phyloP scores from a whole-genome alignment of 345 rosid genomes.

The Arabidopsis suecica region DNA sequence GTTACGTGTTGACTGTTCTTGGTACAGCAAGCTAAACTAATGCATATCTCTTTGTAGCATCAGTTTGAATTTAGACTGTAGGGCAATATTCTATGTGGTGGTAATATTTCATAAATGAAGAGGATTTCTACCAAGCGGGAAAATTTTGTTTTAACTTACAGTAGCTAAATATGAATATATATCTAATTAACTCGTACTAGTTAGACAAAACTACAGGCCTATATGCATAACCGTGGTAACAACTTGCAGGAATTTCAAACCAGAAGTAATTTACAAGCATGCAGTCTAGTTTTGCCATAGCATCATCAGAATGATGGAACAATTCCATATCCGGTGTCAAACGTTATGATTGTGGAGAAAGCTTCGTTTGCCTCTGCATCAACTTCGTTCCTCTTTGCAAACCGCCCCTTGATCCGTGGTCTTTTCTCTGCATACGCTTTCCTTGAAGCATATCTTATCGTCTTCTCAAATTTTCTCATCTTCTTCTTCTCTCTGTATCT shows the following conservation, averaged over 20 bases:
- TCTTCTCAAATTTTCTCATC: constrained; percentile 86
- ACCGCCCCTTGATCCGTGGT: constrained; percentile 93
- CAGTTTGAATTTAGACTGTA: constrained; percentile 4
- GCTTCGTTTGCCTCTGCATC: constrained; percentile 69
- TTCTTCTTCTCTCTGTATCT: constrained; percentile 98
- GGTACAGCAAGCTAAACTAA: constrained; percentile 1
- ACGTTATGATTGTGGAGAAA: constrained; percentile 57
- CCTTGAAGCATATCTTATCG: constrained; percentile 94
- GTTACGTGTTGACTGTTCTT: constrained; percentile 26
- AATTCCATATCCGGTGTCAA: constrained; percentile 67
- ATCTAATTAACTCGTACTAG: not conserved
- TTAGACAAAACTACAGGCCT: constrained; percentile 34
- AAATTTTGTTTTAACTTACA: not conserved
- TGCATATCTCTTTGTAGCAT: constrained; percentile 9
- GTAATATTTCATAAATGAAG: not conserved
- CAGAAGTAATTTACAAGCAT: not conserved
- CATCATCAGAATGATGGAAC: constrained; percentile 69
- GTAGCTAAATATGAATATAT: constrained; percentile 1
- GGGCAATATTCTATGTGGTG: constrained; percentile 4
- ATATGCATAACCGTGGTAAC: not conserved
- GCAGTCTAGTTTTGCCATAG: constrained; percentile 19
- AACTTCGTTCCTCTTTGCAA: constrained; percentile 76
- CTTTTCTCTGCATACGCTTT: constrained; percentile 94
- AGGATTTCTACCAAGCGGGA: constrained; percentile 5
- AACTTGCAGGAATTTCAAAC: not conserved